Conservation (phyloP, 306 rosid species). For the Trichosanthes cucumerina region DNA sequence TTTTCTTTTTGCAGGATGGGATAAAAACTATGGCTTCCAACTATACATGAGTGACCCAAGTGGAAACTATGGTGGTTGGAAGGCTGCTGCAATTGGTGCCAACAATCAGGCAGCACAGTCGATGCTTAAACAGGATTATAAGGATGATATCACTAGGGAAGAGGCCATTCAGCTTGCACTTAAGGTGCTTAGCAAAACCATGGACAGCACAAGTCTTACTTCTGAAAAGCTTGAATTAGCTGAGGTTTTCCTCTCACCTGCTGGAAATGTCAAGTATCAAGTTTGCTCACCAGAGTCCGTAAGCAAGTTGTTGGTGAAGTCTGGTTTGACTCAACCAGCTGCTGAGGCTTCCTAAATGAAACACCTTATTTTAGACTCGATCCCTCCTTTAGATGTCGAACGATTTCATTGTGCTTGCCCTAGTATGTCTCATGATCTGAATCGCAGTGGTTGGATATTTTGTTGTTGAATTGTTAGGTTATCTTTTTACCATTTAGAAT, state of each 20-base stretch:
- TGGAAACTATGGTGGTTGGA: conserved; percentile 40
- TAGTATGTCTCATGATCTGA: not conserved
- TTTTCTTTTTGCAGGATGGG: conserved; percentile 38
- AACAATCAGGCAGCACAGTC: conserved; percentile 39
- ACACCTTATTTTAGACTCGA: not conserved
- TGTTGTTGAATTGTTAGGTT: not conserved
- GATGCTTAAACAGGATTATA: conserved; percentile 37
- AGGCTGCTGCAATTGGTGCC: conserved; percentile 38
- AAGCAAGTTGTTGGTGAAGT: conserved; percentile 25
- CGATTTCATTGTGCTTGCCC: not conserved
- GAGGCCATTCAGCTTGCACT: conserved; percentile 34
- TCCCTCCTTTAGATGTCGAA: not conserved
- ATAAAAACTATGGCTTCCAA: conserved; percentile 32
- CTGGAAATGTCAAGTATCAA: conserved; percentile 33
- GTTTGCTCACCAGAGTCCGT: conserved; percentile 24
- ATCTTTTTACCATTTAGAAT: not conserved
- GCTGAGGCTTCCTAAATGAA: conserved; percentile 23
- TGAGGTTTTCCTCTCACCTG: conserved; percentile 26
- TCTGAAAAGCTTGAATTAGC: conserved; percentile 35
- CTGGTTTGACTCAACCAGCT: conserved; percentile 31
- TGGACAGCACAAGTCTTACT: conserved; percentile 38
- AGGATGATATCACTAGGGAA: conserved; percentile 34
- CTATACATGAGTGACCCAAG: conserved; percentile 40
- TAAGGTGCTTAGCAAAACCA: conserved; percentile 34
- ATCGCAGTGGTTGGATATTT: not conserved